Conservation (phyloP, 202 grass and related monocot genomes). For the Elaeis oleifera region DNA sequence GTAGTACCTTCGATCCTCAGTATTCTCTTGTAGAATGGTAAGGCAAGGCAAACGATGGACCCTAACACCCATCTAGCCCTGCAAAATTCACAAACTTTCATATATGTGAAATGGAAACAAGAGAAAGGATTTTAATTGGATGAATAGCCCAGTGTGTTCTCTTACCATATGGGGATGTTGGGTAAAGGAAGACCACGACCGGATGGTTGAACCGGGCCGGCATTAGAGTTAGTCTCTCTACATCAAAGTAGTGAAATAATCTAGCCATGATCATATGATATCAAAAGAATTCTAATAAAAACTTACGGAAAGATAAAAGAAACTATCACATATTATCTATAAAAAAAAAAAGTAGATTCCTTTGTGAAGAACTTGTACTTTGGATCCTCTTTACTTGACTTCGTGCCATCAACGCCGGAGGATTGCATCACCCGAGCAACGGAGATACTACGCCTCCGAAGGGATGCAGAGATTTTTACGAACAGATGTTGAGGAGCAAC, state of each 20-base stretch:
- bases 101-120: background rate
- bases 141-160: background rate
- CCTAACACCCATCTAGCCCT: slow-evolving; percentile 46
- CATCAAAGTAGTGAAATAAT: no score
- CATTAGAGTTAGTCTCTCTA: background rate
- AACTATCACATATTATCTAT: no score
- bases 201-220: slow-evolving; percentile 3
- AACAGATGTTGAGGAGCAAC: background rate
- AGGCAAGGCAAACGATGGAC: slow-evolving; percentile 36
- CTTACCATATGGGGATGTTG: slow-evolving; percentile 44
- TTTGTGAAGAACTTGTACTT: slow-evolving; percentile 28
- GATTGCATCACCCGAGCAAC: slow-evolving; percentile 25
- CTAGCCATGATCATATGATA: no score
- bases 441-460: slow-evolving; percentile 2
- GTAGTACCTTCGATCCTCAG: slow-evolving; percentile 38
- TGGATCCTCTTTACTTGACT: slow-evolving; percentile 22
- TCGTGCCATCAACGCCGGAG: slow-evolving; percentile 25
- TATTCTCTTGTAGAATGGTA: slow-evolving; percentile 54
- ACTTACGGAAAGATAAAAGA: no score
- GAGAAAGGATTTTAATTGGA: background rate
- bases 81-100: background rate
- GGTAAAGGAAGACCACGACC: slow-evolving; percentile 38
- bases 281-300: no score
- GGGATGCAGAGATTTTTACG: slow-evolving; percentile 9
- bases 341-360: background rate